Evolutionary conservation across 106 monocot species (phyloP), one percentile per base, ranked within the genome.

Genomic region (Narthecium ossifragum): DNA sequence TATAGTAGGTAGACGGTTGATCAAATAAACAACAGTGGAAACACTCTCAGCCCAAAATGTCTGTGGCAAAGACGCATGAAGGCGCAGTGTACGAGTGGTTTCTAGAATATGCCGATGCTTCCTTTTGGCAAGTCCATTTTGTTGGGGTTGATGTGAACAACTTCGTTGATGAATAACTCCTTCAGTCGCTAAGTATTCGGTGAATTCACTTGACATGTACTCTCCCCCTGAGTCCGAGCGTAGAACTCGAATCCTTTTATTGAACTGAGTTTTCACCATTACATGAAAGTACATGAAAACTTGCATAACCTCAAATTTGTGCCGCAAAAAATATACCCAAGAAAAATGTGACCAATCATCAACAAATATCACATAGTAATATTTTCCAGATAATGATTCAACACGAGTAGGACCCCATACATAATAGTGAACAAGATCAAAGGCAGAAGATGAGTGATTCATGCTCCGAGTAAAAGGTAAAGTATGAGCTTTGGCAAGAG

Each of bases 41-140:
- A 70, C 39, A 52, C 34, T 41, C 21, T 70, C 31, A 28, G 39
- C 31, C 69, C 60, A 70, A 60, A 51, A 60, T 23, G 14, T 5
- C 21, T 61, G 51, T 0, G 29, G 30, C 14, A 53, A 20, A 3
- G 57, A 29, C 26, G 38, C 36, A 28, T 60, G 60, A n/a, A 60
- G 36, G 3, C 1, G 48, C 14, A 70, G 36, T 7, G 69, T 12
- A 15, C 60, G 37, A n/a, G 50, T 26, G 10, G 40, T 60, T 31
- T 68, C 49, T 23, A 32, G 23, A 26, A 59, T 48, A 24, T 68
- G 57, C 34, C 12, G 46, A 59, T 67, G 39, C 14, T 67, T 67
- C 14, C 56, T 21, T 22, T 58, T 34, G 17, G 48, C 26, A 34
- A 68, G 18, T 10, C 26, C 59, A 68, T 68, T 68, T 68, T 68